Evolutionary conservation across 345 rosid genomes (phyloP).

Genomic region (Cardamine occulta): DNA sequence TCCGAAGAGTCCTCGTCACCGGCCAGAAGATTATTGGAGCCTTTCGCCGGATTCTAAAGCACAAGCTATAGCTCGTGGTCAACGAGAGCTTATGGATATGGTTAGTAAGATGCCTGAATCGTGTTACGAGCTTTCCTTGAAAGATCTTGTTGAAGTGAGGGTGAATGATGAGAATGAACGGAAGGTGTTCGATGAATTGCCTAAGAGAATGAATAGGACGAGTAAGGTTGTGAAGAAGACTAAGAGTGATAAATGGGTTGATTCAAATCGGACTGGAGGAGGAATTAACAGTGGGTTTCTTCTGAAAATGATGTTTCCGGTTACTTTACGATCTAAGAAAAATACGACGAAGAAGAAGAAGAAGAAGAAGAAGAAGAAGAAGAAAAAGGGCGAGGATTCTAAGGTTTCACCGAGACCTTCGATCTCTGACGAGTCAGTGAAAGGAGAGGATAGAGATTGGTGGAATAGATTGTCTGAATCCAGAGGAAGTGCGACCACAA

Average conservation of each 20-base stretch:
- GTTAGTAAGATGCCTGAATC: conserved; percentile 88
- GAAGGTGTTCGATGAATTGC: conserved; percentile 31
- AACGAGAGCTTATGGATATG: conserved; percentile 93
- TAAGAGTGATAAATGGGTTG: conserved; percentile 39
- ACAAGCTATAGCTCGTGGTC: conserved; percentile 84
- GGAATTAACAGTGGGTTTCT: conserved; percentile 59
- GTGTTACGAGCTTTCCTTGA: conserved; percentile 82
- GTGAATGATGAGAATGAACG: conserved; percentile 42
- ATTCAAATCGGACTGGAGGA: conserved; percentile 50
- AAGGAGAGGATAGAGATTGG: conserved; percentile 61
- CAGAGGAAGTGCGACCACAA: conserved; percentile 41
- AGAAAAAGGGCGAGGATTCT: conserved; percentile 30
- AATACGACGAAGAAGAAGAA: conserved; percentile 28
- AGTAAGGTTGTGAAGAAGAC: conserved; percentile 28
- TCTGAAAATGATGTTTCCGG: conserved; percentile 71
- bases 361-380: conserved; percentile 41
- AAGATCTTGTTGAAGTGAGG: conserved; percentile 68
- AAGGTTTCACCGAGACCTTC: conserved; percentile 59
- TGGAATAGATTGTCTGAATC: conserved; percentile 54
- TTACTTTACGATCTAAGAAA: conserved; percentile 54
- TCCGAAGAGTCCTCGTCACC: conserved; percentile 49
- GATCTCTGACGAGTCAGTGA: conserved; percentile 47
- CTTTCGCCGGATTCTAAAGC: conserved; percentile 74
- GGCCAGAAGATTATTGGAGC: conserved; percentile 51
- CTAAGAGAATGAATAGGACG: conserved; percentile 17